A percentile compares a stretch with the other conserved stretches of the same genome.
Evolutionary conservation across 345 rosid genomes (phyloP).

Genomic region (Sonneratia alba): DNA sequence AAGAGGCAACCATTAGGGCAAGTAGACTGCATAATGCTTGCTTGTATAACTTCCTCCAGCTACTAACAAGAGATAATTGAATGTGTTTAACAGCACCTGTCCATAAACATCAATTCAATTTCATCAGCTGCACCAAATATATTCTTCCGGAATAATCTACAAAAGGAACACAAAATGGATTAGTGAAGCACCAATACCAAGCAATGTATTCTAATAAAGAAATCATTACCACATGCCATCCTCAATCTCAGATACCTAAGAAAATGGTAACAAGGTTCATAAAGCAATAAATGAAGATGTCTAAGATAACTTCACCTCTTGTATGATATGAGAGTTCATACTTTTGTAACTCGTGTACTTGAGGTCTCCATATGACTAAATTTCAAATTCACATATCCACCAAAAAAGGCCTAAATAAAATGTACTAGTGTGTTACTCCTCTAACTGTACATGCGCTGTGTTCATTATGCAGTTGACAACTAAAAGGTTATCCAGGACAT

Average conservation of each 20-base stretch:
- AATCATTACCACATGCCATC: background rate
- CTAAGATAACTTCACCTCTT: too few species aligned
- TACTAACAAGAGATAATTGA: constrained; percentile 3
- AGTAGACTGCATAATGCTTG: constrained; percentile 1
- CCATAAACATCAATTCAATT: constrained; percentile 61
- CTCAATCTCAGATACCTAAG: too few species aligned
- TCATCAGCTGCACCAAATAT: constrained; percentile 63
- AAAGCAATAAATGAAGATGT: too few species aligned
- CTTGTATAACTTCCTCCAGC: background rate
- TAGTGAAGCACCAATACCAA: too few species aligned
- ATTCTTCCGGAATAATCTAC: constrained; percentile 45
- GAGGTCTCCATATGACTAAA: too few species aligned
- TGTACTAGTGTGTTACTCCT: background rate
- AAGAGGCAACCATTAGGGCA: background rate
- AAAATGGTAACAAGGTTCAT: too few species aligned
- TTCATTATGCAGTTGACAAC: background rate
- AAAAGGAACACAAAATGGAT: background rate
- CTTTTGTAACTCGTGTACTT: too few species aligned
- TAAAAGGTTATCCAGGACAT: background rate
- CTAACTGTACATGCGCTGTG: background rate
- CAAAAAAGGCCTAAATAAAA: background rate
- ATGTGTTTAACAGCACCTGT: constrained; percentile 30
- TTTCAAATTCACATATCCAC: too few species aligned
- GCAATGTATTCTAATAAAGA: background rate
- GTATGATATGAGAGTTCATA: too few species aligned